Conservation (phyloP, 2,329 filamentous ascomycete genomes). For the Pseudogymnoascus sp. region DNA sequence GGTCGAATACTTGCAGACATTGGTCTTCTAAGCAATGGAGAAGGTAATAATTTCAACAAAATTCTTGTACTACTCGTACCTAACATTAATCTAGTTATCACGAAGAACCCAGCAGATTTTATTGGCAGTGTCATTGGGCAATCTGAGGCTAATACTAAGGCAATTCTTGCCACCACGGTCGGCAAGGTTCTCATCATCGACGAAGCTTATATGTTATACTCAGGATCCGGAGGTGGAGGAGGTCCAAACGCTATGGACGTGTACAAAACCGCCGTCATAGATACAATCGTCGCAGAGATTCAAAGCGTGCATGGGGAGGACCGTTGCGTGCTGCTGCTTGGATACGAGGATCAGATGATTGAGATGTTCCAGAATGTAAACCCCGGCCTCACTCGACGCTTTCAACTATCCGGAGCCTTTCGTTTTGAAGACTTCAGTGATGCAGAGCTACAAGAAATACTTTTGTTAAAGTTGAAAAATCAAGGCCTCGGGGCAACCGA, state of each 20-base stretch:
- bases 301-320: slow-evolving; percentile 65
- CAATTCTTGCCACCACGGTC: slow-evolving; percentile 54
- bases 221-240: slow-evolving; percentile 27
- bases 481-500: slow-evolving; percentile 46
- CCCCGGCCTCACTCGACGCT: slow-evolving; percentile 59
- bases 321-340: slow-evolving; percentile 63
- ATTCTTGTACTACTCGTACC: not conserved
- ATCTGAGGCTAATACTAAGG: slow-evolving; percentile 66
- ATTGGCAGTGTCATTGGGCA: slow-evolving; percentile 54
- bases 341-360: slow-evolving; percentile 63
- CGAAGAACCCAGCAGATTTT: slow-evolving; percentile 70
- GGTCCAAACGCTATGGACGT: slow-evolving; percentile 33
- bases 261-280: slow-evolving; percentile 59
- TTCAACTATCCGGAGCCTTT: slow-evolving; percentile 57
- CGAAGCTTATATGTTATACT: slow-evolving; percentile 64
- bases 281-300: slow-evolving; percentile 67
- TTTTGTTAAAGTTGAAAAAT: slow-evolving; percentile 54
- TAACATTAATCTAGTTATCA: slow-evolving; percentile 42
- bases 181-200: slow-evolving; percentile 77
- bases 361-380: slow-evolving; percentile 69
- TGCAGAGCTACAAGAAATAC: slow-evolving; percentile 48
- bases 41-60: slow-evolving; percentile 41
- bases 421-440: slow-evolving; percentile 61
- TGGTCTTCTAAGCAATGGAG: slow-evolving; percentile 59
- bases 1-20: slow-evolving; percentile 60